Evolutionary conservation across 352 stramenopile species (phyloP).

Genomic region (Phytophthora cactorum): DNA sequence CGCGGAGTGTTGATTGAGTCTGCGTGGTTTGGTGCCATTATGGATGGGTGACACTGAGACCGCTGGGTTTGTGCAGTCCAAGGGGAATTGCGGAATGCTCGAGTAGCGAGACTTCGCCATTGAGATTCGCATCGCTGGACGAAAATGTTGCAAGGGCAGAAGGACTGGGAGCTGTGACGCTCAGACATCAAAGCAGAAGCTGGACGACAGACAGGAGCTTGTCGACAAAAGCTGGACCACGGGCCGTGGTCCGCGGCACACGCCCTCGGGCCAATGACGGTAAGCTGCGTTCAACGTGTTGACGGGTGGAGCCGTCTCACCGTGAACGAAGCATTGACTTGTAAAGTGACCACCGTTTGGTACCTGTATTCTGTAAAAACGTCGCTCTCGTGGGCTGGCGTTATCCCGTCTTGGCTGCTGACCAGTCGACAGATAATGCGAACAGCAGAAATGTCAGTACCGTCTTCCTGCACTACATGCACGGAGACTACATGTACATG

Average conservation of each 20-base stretch:
- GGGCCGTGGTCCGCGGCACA: slow-evolving; percentile 13
- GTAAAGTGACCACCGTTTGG: background rate
- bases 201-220: slow-evolving; percentile 9
- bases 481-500: background rate
- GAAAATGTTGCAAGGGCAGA: background rate
- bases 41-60: background rate
- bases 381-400: slow-evolving; percentile 3
- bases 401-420: slow-evolving; percentile 7
- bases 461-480: background rate
- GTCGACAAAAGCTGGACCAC: slow-evolving; percentile 19
- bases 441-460: background rate
- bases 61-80: slow-evolving; percentile 19
- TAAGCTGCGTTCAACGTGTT: slow-evolving; percentile 12
- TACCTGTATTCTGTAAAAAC: background rate
- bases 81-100: slow-evolving; percentile 24
- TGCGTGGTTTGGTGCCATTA: slow-evolving; percentile 24
- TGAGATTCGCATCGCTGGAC: background rate
- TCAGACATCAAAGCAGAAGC: slow-evolving; percentile 5
- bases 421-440: background rate
- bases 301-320: slow-evolving; percentile 24
- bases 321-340: slow-evolving; percentile 12
- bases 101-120: slow-evolving; percentile 1
- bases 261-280: slow-evolving; percentile 26
- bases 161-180: background rate
- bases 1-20: slow-evolving; percentile 22